phyloP scores from a whole-genome alignment of 2,329 filamentous ascomycete species.

The Cladosporium sphaerospermum region DNA sequence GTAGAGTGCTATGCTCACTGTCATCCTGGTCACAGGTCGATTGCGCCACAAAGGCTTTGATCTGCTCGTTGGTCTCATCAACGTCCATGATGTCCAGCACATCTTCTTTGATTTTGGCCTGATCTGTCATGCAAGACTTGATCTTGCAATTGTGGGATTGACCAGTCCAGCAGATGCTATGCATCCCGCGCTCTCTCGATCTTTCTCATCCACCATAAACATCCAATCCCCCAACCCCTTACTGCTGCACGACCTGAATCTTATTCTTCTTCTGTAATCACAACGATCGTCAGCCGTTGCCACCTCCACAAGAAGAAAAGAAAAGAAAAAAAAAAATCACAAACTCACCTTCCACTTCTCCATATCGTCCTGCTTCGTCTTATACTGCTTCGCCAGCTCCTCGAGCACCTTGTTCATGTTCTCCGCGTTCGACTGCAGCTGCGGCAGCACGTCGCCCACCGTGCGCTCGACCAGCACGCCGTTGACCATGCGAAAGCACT shows the following conservation, averaged over 20 bases:
- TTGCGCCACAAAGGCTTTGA: too few relatives aligned
- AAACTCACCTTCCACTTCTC: constrained; percentile 91
- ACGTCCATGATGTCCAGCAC: too few relatives aligned
- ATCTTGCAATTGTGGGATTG: too few relatives aligned
- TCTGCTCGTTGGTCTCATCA: too few relatives aligned
- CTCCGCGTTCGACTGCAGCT: constrained; percentile 87
- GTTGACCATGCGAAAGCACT: constrained; percentile 98
- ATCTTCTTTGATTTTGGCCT: too few relatives aligned
- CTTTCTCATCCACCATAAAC: too few relatives aligned
- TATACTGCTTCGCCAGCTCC: constrained; percentile 89
- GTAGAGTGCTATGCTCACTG: too few relatives aligned
- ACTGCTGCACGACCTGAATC: constrained; percentile 74
- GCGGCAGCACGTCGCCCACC: constrained; percentile 84
- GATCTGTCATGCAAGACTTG: too few relatives aligned
- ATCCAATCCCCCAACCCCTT: not conserved
- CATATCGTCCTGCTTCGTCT: constrained; percentile 86
- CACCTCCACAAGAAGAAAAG: not conserved
- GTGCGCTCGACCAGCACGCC: constrained; percentile 92
- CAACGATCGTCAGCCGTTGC: not conserved
- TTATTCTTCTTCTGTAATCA: constrained; percentile 74
- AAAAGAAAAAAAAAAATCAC: not conserved
- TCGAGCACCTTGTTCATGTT: constrained; percentile 90
- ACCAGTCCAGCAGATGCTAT: too few relatives aligned
- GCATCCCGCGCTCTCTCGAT: too few relatives aligned
- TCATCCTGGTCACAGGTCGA: too few relatives aligned